Evolutionary conservation across 495 filamentous ascomycete species (phyloP).

Genomic region (Trichoderma parareesei): DNA sequence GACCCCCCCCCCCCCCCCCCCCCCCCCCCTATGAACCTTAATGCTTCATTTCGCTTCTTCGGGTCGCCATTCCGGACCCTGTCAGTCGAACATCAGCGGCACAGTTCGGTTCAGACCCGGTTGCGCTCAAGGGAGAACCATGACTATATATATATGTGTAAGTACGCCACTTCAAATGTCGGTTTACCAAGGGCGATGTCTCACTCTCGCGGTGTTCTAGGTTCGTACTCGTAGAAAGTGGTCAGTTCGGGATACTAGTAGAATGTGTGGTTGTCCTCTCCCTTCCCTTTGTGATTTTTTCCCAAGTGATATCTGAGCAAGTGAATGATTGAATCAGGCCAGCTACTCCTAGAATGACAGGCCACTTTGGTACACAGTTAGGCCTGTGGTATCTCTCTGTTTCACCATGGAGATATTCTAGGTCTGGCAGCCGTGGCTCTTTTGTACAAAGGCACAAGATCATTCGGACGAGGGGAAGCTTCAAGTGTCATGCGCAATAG

Average conservation of each 20-base stretch:
- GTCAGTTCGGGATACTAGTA: too few relatives aligned
- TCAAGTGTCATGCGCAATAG: too few relatives aligned
- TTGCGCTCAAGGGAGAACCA: neutral
- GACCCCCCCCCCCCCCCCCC: too few relatives aligned
- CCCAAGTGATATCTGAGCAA: too few relatives aligned
- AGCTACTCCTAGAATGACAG: neutral
- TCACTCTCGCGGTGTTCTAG: too few relatives aligned
- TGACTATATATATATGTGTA: neutral
- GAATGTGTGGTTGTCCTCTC: neutral
- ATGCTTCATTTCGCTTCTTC: conserved; percentile 1
- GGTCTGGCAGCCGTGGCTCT: too few relatives aligned
- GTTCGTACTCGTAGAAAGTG: too few relatives aligned
- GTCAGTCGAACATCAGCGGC: neutral
- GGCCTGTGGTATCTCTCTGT: too few relatives aligned
- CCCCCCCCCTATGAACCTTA: neutral
- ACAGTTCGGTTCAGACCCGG: neutral
- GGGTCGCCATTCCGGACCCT: neutral
- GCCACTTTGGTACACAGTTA: neutral
- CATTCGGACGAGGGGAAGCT: too few relatives aligned
- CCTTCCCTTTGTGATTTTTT: neutral
- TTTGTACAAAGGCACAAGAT: too few relatives aligned
- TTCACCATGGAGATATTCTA: too few relatives aligned
- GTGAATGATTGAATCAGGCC: neutral
- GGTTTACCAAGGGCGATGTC: neutral
- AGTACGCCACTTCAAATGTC: neutral